Percentiles rank a stretch among this genome's conserved stretches.
phyloP scores from a whole-genome alignment of 148 eudicot species.

The Silene latifolia region DNA sequence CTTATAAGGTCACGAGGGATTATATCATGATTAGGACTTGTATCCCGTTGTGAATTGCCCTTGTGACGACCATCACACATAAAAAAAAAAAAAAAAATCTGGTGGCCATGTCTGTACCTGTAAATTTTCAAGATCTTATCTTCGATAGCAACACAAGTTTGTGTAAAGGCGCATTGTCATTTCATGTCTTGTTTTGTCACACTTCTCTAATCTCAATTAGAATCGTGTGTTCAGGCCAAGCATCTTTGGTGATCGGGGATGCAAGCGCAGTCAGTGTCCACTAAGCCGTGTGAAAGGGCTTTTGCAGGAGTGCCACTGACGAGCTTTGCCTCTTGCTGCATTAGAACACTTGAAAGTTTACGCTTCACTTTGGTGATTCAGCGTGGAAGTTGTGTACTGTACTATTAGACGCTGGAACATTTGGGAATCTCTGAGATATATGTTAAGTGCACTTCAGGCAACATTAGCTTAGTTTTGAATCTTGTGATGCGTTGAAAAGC shows the following conservation, averaged over 20 bases:
- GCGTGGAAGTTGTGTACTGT: no score
- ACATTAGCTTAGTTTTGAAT: no score
- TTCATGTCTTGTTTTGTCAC: background rate
- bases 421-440: no score
- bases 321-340: background rate
- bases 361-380: conserved; percentile 6
- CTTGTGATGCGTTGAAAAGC: background rate
- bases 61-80: background rate
- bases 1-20: background rate
- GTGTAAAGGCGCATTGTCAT: background rate
- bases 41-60: background rate
- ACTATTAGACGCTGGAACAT: no score
- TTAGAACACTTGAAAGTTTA: background rate
- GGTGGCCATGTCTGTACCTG: background rate
- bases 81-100: no score
- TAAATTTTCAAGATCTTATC: background rate
- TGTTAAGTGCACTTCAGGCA: no score
- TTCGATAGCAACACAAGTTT: background rate
- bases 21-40: background rate
- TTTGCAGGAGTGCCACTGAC: background rate
- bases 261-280: background rate
- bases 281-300: background rate
- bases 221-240: background rate
- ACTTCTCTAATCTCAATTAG: background rate
- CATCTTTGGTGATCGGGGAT: conserved; percentile 7